These are phyloP conservation scores for Globisporangium iwayamae DNA, from an alignment of 352 stramenopile genomes.

Conservation along the genomic window DNA sequence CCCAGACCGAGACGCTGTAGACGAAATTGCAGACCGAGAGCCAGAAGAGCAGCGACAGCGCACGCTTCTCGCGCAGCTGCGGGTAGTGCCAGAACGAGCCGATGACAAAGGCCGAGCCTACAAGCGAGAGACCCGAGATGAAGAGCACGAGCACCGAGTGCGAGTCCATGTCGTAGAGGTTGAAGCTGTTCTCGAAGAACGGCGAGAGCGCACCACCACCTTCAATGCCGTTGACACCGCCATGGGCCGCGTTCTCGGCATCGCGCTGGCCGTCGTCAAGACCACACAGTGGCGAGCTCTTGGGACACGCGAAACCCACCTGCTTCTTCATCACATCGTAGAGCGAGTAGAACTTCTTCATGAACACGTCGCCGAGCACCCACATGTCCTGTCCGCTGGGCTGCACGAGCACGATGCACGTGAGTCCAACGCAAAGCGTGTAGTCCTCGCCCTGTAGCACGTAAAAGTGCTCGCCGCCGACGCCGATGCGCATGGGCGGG, in stretches of 20 bases:
- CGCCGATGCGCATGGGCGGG: conserved; percentile 54
- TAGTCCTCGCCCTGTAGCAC: conserved; percentile 66
- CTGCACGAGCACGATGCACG: conserved; percentile 73
- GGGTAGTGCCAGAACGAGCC: conserved; percentile 67
- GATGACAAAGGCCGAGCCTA: conserved; percentile 64
- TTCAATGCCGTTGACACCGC: not conserved
- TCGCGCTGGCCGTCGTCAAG: conserved; percentile 16
- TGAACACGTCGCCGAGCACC: conserved; percentile 97
- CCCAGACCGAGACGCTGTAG: conserved; percentile 64
- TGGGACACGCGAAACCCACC: conserved; percentile 78
- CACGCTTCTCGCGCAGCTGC: conserved; percentile 41
- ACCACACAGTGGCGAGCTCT: conserved; percentile 45
- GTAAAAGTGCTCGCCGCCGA: conserved; percentile 65
- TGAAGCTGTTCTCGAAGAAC: conserved; percentile 62
- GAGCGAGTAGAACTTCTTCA: conserved; percentile 94
- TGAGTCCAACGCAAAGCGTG: conserved; percentile 73
- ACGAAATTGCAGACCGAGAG: conserved; percentile 53
- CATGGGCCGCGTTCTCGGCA: not conserved
- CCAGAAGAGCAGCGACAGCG: conserved; percentile 63
- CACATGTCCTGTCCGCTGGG: conserved; percentile 88
- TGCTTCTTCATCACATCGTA: conserved; percentile 88
- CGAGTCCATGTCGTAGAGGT: conserved; percentile 71
- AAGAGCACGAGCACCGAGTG: conserved; percentile 76
- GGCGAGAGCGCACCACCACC: conserved; percentile 18
- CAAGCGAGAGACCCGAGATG: conserved; percentile 59